Evolutionary conservation across 768 basidiomycete species (phyloP).

Genomic region (Boletus vermiculosoides): DNA sequence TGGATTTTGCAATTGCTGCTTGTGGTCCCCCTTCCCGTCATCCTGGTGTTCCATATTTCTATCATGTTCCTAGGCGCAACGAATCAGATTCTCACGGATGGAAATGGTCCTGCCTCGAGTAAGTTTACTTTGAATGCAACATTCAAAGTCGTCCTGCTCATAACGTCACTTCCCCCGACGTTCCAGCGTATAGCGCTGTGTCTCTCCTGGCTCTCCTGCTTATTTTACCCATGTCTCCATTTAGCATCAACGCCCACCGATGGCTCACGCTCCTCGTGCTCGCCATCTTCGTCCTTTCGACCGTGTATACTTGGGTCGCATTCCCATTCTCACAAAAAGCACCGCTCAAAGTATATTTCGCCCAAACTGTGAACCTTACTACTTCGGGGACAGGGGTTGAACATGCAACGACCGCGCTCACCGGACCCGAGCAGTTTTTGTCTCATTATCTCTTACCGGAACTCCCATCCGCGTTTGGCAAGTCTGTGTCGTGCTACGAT

Average conservation of each 20-base stretch:
- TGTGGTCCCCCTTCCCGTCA: constrained; percentile 51
- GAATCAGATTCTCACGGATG: constrained; percentile 63
- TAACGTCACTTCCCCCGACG: neutral
- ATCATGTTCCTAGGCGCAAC: constrained; percentile 47
- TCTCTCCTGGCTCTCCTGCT: constrained; percentile 50
- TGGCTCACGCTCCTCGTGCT: constrained; percentile 37
- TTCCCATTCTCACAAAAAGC: constrained; percentile 63
- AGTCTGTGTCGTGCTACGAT: constrained; percentile 34
- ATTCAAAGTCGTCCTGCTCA: neutral
- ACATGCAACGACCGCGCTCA: constrained; percentile 44
- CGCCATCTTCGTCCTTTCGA: constrained; percentile 43
- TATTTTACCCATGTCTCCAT: constrained; percentile 62
- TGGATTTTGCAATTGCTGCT: constrained; percentile 63
- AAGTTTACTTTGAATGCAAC: constrained; percentile 21
- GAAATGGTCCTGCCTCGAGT: constrained; percentile 51
- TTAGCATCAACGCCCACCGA: constrained; percentile 51
- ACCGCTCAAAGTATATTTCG: constrained; percentile 73
- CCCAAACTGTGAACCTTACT: constrained; percentile 53
- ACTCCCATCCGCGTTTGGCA: constrained; percentile 50
- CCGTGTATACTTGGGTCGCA: constrained; percentile 41
- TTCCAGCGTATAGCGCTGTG: constrained; percentile 49
- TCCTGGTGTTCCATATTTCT: constrained; percentile 51
- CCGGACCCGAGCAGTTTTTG: constrained; percentile 45
- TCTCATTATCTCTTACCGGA: constrained; percentile 42
- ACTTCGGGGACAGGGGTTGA: constrained; percentile 24